These are phyloP conservation scores for Diatrype stigma DNA, from an alignment of 2,329 filamentous ascomycete genomes.

Conservation along the genomic window DNA sequence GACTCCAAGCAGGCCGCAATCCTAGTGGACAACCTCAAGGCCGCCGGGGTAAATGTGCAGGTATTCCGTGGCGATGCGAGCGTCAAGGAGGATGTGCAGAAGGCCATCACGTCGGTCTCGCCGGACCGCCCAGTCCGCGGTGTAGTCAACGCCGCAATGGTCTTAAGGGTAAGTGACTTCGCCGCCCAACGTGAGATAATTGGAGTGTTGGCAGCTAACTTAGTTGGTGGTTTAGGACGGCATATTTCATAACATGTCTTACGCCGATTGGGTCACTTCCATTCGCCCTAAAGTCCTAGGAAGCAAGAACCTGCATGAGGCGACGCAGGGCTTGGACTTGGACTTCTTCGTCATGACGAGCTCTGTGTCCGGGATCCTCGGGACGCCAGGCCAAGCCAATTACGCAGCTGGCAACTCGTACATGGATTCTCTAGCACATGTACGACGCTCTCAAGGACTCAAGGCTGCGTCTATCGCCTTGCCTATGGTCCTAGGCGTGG, in stretches of 20 bases:
- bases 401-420: slow-evolving; percentile 19
- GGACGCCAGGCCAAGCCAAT: slow-evolving; percentile 16
- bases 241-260: background rate
- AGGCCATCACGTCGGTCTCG: background rate
- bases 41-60: slow-evolving; percentile 11
- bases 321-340: background rate
- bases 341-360: slow-evolving; percentile 19
- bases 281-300: background rate
- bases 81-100: background rate
- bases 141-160: background rate
- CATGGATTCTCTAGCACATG: slow-evolving; percentile 16
- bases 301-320: background rate
- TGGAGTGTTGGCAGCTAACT: too few relatives aligned
- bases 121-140: background rate
- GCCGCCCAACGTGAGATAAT: too few relatives aligned
- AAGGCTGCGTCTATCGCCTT: slow-evolving; percentile 11
- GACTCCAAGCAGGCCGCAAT: background rate
- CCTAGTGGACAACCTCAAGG: slow-evolving; percentile 7
- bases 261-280: background rate
- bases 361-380: slow-evolving; percentile 17
- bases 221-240: too few relatives aligned
- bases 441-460: slow-evolving; percentile 3
- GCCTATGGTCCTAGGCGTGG: slow-evolving; percentile 18
- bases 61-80: background rate
- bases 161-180: too few relatives aligned